Evolutionary conservation across 2,329 filamentous ascomycete genomes (phyloP).

Genomic region (Chalaropsis thielavioides): DNA sequence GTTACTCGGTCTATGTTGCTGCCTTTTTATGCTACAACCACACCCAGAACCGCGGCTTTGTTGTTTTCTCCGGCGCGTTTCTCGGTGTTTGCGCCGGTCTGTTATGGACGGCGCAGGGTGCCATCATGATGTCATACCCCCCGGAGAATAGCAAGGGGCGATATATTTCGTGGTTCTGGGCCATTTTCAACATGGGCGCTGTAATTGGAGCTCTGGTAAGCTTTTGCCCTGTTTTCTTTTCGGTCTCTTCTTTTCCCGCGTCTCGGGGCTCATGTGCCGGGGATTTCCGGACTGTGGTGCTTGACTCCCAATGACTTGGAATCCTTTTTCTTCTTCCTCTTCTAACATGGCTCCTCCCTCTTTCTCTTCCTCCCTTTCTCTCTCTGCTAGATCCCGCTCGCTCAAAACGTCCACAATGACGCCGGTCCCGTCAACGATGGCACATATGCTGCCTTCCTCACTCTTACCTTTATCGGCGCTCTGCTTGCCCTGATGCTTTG

Average conservation of each 20-base stretch:
- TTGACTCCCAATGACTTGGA: background rate
- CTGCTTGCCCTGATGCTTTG: constrained; percentile 53
- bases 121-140: constrained; percentile 84
- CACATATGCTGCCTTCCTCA: constrained; percentile 77
- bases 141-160: constrained; percentile 67
- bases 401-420: constrained; percentile 51
- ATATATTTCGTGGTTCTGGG: constrained; percentile 86
- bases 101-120: constrained; percentile 69
- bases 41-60: constrained; percentile 52
- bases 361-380: background rate
- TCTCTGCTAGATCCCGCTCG: constrained; percentile 46
- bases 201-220: constrained; percentile 61
- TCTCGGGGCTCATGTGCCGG: background rate
- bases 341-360: constrained; percentile 6
- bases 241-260: background rate
- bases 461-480: constrained; percentile 65
- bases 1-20: constrained; percentile 61
- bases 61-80: constrained; percentile 61
- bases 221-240: constrained; percentile 13
- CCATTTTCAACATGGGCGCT: constrained; percentile 84
- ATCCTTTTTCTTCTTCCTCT: background rate
- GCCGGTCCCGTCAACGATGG: constrained; percentile 48
- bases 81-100: constrained; percentile 67
- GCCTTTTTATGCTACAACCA: constrained; percentile 59
- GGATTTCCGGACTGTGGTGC: background rate